A percentile compares a stretch with the other conserved stretches of the same genome.
These are phyloP conservation scores for Westerdykella aurantiaca DNA, from an alignment of 2,329 filamentous ascomycete species.

Conservation along the genomic window DNA sequence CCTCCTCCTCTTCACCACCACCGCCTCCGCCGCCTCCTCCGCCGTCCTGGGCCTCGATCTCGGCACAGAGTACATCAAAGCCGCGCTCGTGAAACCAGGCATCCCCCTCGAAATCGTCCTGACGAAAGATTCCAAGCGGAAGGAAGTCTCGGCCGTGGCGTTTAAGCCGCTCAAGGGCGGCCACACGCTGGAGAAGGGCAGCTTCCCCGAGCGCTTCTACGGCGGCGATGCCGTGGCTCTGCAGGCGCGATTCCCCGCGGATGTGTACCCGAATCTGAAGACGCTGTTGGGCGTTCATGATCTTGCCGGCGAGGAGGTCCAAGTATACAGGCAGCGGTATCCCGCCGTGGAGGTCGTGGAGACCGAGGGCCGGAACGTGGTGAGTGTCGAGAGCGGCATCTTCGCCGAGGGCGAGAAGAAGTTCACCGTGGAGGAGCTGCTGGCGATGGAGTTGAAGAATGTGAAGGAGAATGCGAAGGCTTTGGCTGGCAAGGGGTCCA, in stretches of 20 bases:
- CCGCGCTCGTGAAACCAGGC: constrained; percentile 89
- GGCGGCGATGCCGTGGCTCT: constrained; percentile 87
- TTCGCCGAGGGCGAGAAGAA: constrained; percentile 60
- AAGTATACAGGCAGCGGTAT: constrained; percentile 68
- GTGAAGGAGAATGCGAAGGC: constrained; percentile 82
- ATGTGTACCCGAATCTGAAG: constrained; percentile 94
- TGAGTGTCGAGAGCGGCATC: constrained; percentile 73
- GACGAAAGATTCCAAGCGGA: constrained; percentile 95
- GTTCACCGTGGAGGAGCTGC: constrained; percentile 80
- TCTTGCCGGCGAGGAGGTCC: constrained; percentile 52
- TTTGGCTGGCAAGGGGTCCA: constrained; percentile 68
- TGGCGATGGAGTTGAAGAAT: constrained; percentile 94
- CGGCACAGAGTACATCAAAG: constrained; percentile 96
- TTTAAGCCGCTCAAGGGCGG: constrained; percentile 79
- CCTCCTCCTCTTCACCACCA: constrained; percentile 50
- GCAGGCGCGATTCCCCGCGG: constrained; percentile 78
- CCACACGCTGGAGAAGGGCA: constrained; percentile 46
- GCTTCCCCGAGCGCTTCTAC: constrained; percentile 83
- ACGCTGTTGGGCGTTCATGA: constrained; percentile 68
- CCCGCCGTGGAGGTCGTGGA: constrained; percentile 68
- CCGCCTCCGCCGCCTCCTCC: constrained; percentile 56
- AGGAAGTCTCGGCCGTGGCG: constrained; percentile 83
- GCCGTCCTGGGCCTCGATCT: constrained; percentile 90
- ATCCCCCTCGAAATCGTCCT: constrained; percentile 96
- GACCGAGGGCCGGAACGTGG: constrained; percentile 55